Evolutionary conservation across 345 rosid genomes (phyloP).

Genomic region (Raphanus sativus): DNA sequence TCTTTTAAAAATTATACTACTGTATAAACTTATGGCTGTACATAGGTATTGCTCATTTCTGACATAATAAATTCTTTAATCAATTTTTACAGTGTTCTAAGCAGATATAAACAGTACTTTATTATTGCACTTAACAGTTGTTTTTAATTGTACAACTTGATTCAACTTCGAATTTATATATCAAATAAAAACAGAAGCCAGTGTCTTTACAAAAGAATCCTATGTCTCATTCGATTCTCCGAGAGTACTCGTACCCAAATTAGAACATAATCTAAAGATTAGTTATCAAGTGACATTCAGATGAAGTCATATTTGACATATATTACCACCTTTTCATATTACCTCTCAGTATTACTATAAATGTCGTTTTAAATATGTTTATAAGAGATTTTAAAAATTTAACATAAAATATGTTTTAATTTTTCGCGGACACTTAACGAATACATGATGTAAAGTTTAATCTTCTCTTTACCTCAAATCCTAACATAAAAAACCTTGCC

Average conservation of each 20-base stretch:
- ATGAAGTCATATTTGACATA: neutral
- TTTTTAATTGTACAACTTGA: constrained; percentile 24
- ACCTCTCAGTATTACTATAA: neutral
- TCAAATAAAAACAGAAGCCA: neutral
- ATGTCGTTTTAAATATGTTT: neutral
- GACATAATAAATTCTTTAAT: neutral
- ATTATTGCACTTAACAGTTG: neutral
- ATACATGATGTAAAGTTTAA: neutral
- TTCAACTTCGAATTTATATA: neutral
- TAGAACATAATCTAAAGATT: neutral
- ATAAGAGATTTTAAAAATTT: neutral
- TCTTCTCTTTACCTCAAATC: neutral
- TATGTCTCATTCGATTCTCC: constrained; percentile 3
- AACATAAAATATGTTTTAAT: neutral
- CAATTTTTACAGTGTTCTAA: neutral
- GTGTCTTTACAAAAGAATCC: constrained; percentile 12
- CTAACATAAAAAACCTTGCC: neutral
- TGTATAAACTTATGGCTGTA: neutral
- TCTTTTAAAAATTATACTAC: neutral
- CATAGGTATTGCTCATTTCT: neutral
- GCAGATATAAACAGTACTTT: neutral
- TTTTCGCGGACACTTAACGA: neutral
- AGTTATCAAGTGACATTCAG: neutral
- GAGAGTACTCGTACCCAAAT: neutral
- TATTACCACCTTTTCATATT: neutral